These are phyloP conservation scores for Achaetomium macrosporum DNA, from an alignment of 2,329 filamentous ascomycete genomes.

Conservation along the genomic window DNA sequence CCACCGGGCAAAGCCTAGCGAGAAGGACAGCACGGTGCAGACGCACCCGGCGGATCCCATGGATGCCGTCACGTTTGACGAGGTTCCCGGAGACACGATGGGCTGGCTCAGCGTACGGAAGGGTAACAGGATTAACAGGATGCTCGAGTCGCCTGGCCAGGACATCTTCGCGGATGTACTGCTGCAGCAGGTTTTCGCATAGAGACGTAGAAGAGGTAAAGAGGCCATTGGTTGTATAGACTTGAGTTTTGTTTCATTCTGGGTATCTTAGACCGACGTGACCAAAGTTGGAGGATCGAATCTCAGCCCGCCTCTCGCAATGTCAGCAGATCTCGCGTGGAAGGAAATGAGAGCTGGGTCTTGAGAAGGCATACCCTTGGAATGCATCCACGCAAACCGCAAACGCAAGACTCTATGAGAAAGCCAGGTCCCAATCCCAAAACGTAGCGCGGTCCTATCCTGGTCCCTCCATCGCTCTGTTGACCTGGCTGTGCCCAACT, in stretches of 20 bases:
- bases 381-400: not conserved
- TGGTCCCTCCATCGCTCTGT: not conserved
- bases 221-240: not conserved
- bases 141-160: slow-evolving; percentile 63
- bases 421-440: not conserved
- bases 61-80: slow-evolving; percentile 44
- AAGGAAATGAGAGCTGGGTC: not conserved
- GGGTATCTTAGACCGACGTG: slow-evolving; percentile 18
- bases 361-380: not conserved
- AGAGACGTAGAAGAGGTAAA: slow-evolving; percentile 12
- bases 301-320: slow-evolving; percentile 7
- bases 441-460: not conserved
- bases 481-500: too few relatives aligned
- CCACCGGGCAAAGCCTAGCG: slow-evolving; percentile 47
- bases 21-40: slow-evolving; percentile 28
- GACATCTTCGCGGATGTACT: slow-evolving; percentile 60
- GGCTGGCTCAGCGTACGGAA: slow-evolving; percentile 68
- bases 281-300: not conserved
- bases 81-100: slow-evolving; percentile 63
- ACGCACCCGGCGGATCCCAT: slow-evolving; percentile 37
- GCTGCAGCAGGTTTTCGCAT: slow-evolving; percentile 60
- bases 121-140: slow-evolving; percentile 76
- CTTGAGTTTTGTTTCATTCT: slow-evolving; percentile 8
- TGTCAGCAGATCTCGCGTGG: slow-evolving; percentile 18
- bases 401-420: not conserved